Percentiles rank a stretch among this genome's conserved stretches.
These are phyloP conservation scores for Pyrenophora seminiperda DNA, from an alignment of 2,329 filamentous ascomycete species.

Conservation along the genomic window DNA sequence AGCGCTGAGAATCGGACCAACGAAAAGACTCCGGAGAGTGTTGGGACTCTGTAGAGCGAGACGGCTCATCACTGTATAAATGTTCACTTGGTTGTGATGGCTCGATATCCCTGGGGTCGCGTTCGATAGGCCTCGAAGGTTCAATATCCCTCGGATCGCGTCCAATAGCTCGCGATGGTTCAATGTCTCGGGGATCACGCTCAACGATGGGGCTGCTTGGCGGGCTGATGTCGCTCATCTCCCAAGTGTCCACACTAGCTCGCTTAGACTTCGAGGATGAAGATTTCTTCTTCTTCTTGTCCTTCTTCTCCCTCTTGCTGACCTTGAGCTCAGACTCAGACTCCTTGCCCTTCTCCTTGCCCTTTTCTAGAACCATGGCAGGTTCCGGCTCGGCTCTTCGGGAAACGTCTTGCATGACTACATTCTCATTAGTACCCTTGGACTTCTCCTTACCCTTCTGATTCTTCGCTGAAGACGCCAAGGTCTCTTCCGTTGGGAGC, in stretches of 20 bases:
- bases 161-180: constrained; percentile 7
- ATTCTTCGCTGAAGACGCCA: constrained; percentile 24
- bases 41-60: not conserved
- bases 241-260: constrained; percentile 37
- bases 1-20: too few species aligned
- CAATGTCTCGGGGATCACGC: constrained; percentile 36
- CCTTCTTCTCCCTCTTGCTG: constrained; percentile 40
- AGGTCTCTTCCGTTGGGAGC: constrained; percentile 26
- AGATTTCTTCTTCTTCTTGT: constrained; percentile 31
- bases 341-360: constrained; percentile 11
- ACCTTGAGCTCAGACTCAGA: constrained; percentile 35
- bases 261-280: constrained; percentile 42
- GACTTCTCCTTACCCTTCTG: constrained; percentile 37
- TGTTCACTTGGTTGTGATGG: not conserved
- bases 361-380: constrained; percentile 12
- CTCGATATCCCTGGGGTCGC: constrained; percentile 1
- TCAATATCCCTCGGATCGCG: not conserved
- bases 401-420: constrained; percentile 26
- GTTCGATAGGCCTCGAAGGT: not conserved
- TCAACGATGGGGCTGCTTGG: constrained; percentile 36
- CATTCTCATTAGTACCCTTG: constrained; percentile 29
- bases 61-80: not conserved
- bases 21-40: too few species aligned
- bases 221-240: constrained; percentile 35
- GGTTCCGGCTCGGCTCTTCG: constrained; percentile 16